phyloP scores from a whole-genome alignment of 257 asterid species.

The Marsdenia floribunda region DNA sequence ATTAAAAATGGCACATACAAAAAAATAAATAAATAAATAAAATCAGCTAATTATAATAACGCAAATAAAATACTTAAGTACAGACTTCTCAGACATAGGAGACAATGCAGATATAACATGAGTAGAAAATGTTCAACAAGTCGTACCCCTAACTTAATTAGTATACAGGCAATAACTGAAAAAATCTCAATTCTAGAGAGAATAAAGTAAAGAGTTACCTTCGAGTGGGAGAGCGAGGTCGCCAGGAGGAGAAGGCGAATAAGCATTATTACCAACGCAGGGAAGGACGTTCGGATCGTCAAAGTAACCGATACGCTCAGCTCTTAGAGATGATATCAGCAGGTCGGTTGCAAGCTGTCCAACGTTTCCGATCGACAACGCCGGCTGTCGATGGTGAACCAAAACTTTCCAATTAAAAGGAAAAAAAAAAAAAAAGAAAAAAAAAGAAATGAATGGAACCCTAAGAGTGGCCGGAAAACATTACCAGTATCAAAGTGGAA shows the following conservation, averaged over 20 bases:
- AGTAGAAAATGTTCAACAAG: not conserved
- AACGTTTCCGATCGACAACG: conserved; percentile 86
- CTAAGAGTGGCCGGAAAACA: not conserved
- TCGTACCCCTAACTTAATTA: not conserved
- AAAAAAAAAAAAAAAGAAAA: not conserved
- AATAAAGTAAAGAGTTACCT: conserved; percentile 34
- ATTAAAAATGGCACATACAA: not conserved
- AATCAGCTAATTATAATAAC: not conserved
- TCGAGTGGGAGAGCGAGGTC: conserved; percentile 75
- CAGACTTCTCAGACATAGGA: not conserved
- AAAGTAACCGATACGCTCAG: conserved; percentile 57
- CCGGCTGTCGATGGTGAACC: conserved; percentile 46
- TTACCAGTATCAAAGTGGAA: conserved; percentile 64
- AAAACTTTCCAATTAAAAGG: not conserved
- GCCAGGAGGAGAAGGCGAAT: conserved; percentile 67
- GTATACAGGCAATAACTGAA: not conserved
- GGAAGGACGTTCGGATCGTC: conserved; percentile 89
- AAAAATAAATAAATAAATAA: not conserved
- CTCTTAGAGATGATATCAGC: conserved; percentile 60
- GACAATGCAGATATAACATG: not conserved
- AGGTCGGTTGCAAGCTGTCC: conserved; percentile 95
- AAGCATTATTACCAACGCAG: conserved; percentile 96
- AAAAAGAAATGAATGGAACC: not conserved
- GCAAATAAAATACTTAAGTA: not conserved
- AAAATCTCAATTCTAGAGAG: not conserved